Evolutionary conservation across 2,329 filamentous ascomycete species (phyloP).

Genomic region (Ambrosiella xylebori): DNA sequence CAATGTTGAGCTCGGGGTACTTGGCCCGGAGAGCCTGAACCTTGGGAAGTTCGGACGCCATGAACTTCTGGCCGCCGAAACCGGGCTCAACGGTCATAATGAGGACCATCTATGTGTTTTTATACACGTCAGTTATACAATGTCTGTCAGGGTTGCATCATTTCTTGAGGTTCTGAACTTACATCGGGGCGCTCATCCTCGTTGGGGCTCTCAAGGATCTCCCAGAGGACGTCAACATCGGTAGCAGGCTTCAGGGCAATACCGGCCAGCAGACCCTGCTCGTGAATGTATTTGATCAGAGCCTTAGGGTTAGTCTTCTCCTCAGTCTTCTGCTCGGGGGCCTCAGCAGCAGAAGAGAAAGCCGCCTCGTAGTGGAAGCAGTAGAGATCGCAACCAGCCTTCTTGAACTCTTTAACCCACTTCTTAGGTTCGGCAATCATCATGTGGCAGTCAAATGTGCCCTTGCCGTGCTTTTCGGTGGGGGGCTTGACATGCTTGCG

Average conservation of each 20-base stretch:
- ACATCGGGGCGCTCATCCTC: conserved; percentile 76
- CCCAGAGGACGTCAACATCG: conserved; percentile 77
- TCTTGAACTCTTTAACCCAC: conserved; percentile 92
- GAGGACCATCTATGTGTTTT: conserved; percentile 69
- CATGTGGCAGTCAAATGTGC: conserved; percentile 99
- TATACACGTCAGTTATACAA: background rate
- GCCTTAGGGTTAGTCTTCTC: conserved; percentile 65
- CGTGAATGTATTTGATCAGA: conserved; percentile 80
- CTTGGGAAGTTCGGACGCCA: conserved; percentile 89
- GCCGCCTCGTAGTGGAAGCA: conserved; percentile 99
- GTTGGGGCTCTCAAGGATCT: conserved; percentile 59
- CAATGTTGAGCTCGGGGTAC: conserved; percentile 89
- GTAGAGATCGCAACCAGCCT: conserved; percentile 93
- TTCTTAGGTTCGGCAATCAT: conserved; percentile 99
- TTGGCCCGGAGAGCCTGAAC: conserved; percentile 64
- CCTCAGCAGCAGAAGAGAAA: conserved; percentile 69
- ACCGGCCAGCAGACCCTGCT: conserved; percentile 71
- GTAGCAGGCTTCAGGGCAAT: conserved; percentile 94
- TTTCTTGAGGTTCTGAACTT: conserved; percentile 23
- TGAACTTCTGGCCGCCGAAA: conserved; percentile 97
- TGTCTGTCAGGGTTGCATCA: no score
- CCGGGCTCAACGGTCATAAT: conserved; percentile 97
- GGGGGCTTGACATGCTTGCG: conserved; percentile 69
- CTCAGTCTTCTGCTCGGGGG: conserved; percentile 51
- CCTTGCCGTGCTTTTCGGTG: conserved; percentile 50